Base-by-base conservation (phyloP, 176 grass and related monocot species). In the Phragmites australis region DNA sequence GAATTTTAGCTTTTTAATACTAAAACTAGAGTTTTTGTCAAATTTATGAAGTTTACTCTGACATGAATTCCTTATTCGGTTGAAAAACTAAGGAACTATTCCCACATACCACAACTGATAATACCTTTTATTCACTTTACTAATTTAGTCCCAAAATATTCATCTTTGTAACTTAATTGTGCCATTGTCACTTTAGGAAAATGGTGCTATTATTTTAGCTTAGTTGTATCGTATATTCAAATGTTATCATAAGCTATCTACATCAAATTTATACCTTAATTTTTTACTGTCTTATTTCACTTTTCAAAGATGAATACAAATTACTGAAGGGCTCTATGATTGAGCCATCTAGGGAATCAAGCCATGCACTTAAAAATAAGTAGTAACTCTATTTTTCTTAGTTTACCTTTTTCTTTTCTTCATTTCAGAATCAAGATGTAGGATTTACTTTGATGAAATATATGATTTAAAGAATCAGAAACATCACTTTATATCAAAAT, bases 251-350 rank as follows among this genome's bases (percentile, higher is more conserved):
- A 39, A 21, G 12, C 16, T 77, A 29, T 27, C 8, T 73, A 48
- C 15, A 17, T 48, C n/a, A 21, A 40, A 25, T 61, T 88, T 59
- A 74, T 30, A 70, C 13, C 6, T 78, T 55, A 18, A 44, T 76
- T 53, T 78, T 43, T 41, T 1, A 15, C 86, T 92, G 94, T 43
- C 94, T 97, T 80, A 89, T 93, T 70, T 89, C 91, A 44, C 54
- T 91, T 75, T 93, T 97, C 79, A 93, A 90, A 80, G 94, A 97
- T 77, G 91, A 97, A 43, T 89, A 93, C 70, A 93, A 91, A 75
- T 70, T 93, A 63, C 89, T 86, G 27, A 93, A 84, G 65, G 94
- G 94, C 2, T 90, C 94, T 42, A 56, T 88, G n/a, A 97, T 97
- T 78, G 91, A 97, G 84, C 91, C 93, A 81, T 97, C 94, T 0